Conservation (phyloP, 2,329 filamentous ascomycete species). For the Penicillium vulpinum region DNA sequence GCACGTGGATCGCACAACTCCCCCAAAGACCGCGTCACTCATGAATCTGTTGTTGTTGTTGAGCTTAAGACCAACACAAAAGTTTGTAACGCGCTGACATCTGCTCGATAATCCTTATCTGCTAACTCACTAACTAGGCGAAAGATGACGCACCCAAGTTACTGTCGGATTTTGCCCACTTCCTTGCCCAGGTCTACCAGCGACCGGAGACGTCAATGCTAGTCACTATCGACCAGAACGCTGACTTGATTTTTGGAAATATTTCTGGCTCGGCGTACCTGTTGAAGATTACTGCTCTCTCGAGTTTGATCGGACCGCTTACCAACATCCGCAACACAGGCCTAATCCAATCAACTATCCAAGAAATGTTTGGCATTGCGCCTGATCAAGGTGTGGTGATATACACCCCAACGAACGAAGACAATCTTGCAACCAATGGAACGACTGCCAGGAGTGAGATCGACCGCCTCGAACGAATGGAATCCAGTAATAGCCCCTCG, state of each 20-base stretch:
- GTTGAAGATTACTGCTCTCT: constrained; percentile 70
- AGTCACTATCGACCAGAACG: constrained; percentile 72
- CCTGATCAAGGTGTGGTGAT: constrained; percentile 69
- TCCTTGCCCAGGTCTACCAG: constrained; percentile 73
- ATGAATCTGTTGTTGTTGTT: constrained; percentile 61
- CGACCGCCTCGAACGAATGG: constrained; percentile 55
- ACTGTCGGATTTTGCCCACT: constrained; percentile 70
- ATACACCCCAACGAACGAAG: constrained; percentile 69
- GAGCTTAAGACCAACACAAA: constrained; percentile 66
- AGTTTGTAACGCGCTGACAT: constrained; percentile 45
- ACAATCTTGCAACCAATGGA: constrained; percentile 70
- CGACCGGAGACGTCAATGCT: constrained; percentile 72
- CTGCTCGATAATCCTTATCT: background rate
- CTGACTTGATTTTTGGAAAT: constrained; percentile 72
- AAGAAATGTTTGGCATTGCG: constrained; percentile 67
- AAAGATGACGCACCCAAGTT: constrained; percentile 74
- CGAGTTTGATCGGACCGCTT: constrained; percentile 66
- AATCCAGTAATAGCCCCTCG: constrained; percentile 42
- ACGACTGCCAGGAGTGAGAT: constrained; percentile 69
- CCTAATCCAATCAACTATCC: constrained; percentile 74
- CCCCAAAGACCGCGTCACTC: constrained; percentile 50
- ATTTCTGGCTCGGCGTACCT: constrained; percentile 78
- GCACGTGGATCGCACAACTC: constrained; percentile 38
- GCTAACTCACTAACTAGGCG: constrained; percentile 45
- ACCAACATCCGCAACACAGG: constrained; percentile 79